These are phyloP conservation scores for Rhodotorula sp. DNA, from an alignment of 1,284 basidiomycete genomes.

Conservation along the genomic window DNA sequence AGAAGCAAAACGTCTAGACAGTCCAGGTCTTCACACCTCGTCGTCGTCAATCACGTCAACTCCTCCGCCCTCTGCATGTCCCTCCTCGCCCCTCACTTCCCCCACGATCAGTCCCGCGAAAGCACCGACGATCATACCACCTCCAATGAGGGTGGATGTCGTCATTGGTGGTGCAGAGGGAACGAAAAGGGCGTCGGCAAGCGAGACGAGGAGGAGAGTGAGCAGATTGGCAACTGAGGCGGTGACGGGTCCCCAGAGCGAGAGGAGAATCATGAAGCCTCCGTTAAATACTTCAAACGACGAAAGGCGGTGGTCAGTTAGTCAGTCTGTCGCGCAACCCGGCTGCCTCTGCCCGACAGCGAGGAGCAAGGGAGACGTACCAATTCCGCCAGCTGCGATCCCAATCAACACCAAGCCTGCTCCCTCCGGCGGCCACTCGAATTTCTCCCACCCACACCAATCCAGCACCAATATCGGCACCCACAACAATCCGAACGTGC, in stretches of 20 bases:
- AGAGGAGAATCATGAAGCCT: constrained; percentile 74
- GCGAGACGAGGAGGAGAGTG: constrained; percentile 75
- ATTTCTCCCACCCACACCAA: constrained; percentile 59
- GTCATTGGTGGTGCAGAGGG: constrained; percentile 62
- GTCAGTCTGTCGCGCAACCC: not conserved
- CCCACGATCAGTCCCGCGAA: constrained; percentile 61
- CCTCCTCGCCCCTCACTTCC: constrained; percentile 8
- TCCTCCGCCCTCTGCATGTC: no score
- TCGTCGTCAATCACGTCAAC: no score
- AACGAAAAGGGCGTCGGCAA: constrained; percentile 68
- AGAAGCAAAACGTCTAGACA: no score
- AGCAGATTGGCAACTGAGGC: constrained; percentile 72
- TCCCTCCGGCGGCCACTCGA: constrained; percentile 58
- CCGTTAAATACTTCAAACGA: constrained; percentile 62
- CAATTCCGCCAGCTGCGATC: constrained; percentile 59
- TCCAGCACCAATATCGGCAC: constrained; percentile 68
- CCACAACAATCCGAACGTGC: constrained; percentile 67
- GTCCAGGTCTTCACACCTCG: no score
- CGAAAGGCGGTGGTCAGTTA: not conserved
- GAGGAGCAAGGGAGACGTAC: not conserved
- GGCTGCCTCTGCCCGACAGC: not conserved
- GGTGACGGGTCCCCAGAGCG: constrained; percentile 78
- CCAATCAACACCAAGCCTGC: constrained; percentile 58
- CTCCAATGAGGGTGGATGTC: constrained; percentile 60
- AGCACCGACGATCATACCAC: constrained; percentile 66